Evolutionary conservation across 2,329 filamentous ascomycete species (phyloP).

Genomic region (Ophiostoma triangulosporum): DNA sequence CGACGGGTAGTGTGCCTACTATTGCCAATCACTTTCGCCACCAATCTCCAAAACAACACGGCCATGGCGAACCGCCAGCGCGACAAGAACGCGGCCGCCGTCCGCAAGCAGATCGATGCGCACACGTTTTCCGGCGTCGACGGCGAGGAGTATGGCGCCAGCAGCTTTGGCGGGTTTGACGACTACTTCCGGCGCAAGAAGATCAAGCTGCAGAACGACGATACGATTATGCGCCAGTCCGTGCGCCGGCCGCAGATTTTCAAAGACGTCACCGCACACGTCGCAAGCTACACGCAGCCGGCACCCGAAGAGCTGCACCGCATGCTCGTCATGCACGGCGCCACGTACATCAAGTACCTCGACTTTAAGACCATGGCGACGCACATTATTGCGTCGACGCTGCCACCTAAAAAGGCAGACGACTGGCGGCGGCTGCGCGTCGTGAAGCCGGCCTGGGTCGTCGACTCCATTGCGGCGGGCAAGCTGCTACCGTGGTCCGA

Average conservation of each 20-base stretch:
- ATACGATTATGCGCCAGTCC: conserved; percentile 62
- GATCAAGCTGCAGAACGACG: conserved; percentile 90
- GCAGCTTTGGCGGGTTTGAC: conserved; percentile 73
- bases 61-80: conserved; percentile 44
- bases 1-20: neutral
- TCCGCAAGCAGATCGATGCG: conserved; percentile 46
- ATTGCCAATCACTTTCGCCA: neutral
- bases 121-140: conserved; percentile 68
- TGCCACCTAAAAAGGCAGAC: conserved; percentile 84
- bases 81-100: conserved; percentile 48
- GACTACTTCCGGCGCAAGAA: conserved; percentile 96
- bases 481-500: conserved; percentile 73
- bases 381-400: conserved; percentile 80
- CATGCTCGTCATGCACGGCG: conserved; percentile 85
- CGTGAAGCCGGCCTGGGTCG: conserved; percentile 88
- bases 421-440: conserved; percentile 83
- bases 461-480: conserved; percentile 74
- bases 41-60: too few species aligned
- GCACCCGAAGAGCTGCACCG: conserved; percentile 78
- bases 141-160: conserved; percentile 83
- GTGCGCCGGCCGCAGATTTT: conserved; percentile 70
- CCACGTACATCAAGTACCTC: conserved; percentile 85
- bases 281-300: conserved; percentile 93
- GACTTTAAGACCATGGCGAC: conserved; percentile 91
- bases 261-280: conserved; percentile 76